phyloP scores from a whole-genome alignment of 345 rosid genomes.

The Brassica nigra region DNA sequence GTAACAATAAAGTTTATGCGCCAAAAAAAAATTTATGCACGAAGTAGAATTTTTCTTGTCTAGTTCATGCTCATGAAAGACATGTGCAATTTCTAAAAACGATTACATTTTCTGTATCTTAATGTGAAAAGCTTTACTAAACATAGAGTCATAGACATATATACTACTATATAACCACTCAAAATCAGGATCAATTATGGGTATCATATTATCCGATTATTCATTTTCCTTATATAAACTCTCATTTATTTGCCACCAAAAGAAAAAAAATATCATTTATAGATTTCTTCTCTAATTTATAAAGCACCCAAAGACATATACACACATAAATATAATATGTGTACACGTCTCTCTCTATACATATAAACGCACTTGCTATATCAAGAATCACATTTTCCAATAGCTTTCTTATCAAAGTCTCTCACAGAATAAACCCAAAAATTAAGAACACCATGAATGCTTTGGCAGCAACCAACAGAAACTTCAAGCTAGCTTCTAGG shows the following conservation, averaged over 20 bases:
- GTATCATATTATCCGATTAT: constrained; percentile 14
- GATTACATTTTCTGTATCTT: neutral
- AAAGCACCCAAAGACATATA: neutral
- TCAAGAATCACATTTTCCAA: constrained; percentile 22
- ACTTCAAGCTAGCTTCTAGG: constrained; percentile 82
- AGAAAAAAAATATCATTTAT: neutral
- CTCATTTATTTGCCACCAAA: neutral
- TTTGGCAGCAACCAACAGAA: constrained; percentile 88
- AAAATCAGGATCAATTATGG: constrained; percentile 30
- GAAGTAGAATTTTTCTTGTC: neutral
- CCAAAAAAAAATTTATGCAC: no score
- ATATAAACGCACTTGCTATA: constrained; percentile 6
- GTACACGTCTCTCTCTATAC: constrained; percentile 33
- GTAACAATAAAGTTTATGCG: neutral
- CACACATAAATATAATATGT: constrained; percentile 2
- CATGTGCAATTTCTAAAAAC: constrained; percentile 3
- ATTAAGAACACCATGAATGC: constrained; percentile 63
- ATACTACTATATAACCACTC: constrained; percentile 1
- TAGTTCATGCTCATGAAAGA: constrained; percentile 3
- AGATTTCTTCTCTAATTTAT: neutral
- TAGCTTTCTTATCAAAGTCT: constrained; percentile 6
- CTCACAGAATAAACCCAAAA: constrained; percentile 14
- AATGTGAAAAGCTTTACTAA: neutral
- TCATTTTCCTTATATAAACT: constrained; percentile 18
- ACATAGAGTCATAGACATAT: neutral